Evolutionary conservation across 192 early-diverging fungal genomes (phyloP), one percentile per base, ranked within the genome.

Genomic region (Physocladia obscura): DNA sequence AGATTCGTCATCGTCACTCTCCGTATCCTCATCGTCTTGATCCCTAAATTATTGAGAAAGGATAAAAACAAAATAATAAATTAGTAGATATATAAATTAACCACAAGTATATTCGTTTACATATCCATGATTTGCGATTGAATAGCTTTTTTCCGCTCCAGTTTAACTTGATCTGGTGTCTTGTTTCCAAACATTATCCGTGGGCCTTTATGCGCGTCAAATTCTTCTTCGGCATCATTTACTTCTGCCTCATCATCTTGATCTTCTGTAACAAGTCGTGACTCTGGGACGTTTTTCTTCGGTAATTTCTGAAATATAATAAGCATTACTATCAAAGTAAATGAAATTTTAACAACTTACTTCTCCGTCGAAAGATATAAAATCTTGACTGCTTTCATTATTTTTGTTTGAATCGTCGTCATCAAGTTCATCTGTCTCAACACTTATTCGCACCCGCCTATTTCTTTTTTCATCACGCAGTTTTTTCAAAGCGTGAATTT

Each of bases 261-360:
- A 35, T 74, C 72, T 48, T 74, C 72, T 17, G 72, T 59, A 3
- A 74, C 64, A 11, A 74, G 56, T 1, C 72, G 72, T 11, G 62
- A 67, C 24, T 27, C 52, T 11, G n/a, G n/a, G 8, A 15, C 52
- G 5, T 54, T 15, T 54, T 6, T 22, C 8, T 6, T 6, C 54
- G 29, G 54, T 1, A 26, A 55, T 24, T 17, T 17, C 21, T 0
- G 19, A 29, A 29, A 1, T 15, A 29, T 26, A 27, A n/a, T n/a
- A n/a, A n/a, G 47, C 47, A 48, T 1, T 21, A 1, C 19, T 17
- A 48, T n/a, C 17, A 17, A 48, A 21, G 17, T 1, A 21, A 48
- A 1, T 48, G 22, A 21, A 55, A 1, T 26, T 29, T 29, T 26
- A 26, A 1, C 15, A 17, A 2, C 11, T 11, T n/a, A 26, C 15